These are phyloP conservation scores for Sclerotinia subarctica DNA, from an alignment of 2,329 filamentous ascomycete species.

Conservation along the genomic window DNA sequence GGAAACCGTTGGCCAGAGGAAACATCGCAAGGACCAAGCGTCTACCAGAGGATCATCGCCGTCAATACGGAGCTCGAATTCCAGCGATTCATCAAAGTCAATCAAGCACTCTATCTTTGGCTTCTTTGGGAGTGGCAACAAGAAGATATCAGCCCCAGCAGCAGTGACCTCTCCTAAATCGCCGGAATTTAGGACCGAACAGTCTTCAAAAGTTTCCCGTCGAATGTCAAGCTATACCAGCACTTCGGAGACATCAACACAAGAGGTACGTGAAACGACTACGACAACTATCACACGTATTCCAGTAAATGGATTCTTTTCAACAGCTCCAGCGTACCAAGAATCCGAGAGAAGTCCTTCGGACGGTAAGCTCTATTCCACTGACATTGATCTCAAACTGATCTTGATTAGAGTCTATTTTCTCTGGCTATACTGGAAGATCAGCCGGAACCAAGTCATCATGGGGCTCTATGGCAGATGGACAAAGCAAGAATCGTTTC, in stretches of 20 bases:
- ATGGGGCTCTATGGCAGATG: conserved; percentile 38
- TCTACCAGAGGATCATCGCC: conserved; percentile 15
- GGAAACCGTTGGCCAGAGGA: conserved; percentile 37
- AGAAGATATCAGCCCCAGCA: conserved; percentile 4
- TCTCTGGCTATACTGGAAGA: conserved; percentile 46
- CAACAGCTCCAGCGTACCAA: conserved; percentile 20
- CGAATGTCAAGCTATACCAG: conserved; percentile 27
- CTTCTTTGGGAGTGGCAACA: conserved; percentile 39
- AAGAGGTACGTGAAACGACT: conserved; percentile 19
- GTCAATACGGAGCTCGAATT: conserved; percentile 26
- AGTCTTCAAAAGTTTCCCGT: conserved; percentile 22
- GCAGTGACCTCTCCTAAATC: conserved; percentile 16
- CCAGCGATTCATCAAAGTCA: conserved; percentile 24
- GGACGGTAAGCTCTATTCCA: conserved; percentile 26
- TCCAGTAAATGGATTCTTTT: conserved; percentile 21
- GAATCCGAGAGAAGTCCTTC: conserved; percentile 25
- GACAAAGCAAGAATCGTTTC: conserved; percentile 28
- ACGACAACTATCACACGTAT: conserved; percentile 21
- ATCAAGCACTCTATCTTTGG: conserved; percentile 26
- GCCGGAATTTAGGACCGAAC: conserved; percentile 14
- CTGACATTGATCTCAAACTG: conserved; percentile 19
- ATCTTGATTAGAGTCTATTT: conserved; percentile 44
- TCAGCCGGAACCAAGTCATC: conserved; percentile 39
- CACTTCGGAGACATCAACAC: conserved; percentile 23
- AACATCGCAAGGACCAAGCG: conserved; percentile 32